These are phyloP conservation scores for Penicillium cosmopolitanum DNA, from an alignment of 495 filamentous ascomycete genomes.

Conservation along the genomic window DNA sequence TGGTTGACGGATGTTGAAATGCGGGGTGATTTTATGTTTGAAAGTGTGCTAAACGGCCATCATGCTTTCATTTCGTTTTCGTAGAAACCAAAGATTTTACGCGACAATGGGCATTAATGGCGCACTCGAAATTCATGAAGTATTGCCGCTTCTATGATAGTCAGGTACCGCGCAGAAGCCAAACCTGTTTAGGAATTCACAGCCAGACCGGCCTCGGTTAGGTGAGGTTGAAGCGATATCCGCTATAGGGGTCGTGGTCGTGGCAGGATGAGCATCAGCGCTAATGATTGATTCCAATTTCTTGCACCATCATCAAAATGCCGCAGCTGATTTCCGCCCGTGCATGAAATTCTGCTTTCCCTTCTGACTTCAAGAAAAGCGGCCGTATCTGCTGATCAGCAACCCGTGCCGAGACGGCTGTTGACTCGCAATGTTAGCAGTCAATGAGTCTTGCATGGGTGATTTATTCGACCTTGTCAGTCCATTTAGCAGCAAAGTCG, in stretches of 20 bases:
- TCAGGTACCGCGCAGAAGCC: constrained; percentile 21
- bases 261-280: not conserved
- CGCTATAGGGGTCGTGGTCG: not conserved
- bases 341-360: too few species aligned
- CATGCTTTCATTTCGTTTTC: not conserved
- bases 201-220: constrained; percentile 10
- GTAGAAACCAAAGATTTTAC: not conserved
- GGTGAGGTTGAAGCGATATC: constrained; percentile 5
- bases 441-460: not conserved
- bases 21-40: constrained; percentile 16
- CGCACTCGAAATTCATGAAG: not conserved
- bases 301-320: not conserved
- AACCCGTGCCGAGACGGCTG: not conserved
- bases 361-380: not conserved
- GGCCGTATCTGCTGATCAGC: not conserved
- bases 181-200: constrained; percentile 18
- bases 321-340: too few species aligned
- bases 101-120: not conserved
- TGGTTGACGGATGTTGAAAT: not conserved
- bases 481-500: too few species aligned
- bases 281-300: not conserved
- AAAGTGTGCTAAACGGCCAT: not conserved
- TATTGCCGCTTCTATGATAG: constrained; percentile 5
- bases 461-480: not conserved
- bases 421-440: not conserved